Evolutionary conservation across 345 rosid genomes (phyloP).

Genomic region (Balakata baccata): DNA sequence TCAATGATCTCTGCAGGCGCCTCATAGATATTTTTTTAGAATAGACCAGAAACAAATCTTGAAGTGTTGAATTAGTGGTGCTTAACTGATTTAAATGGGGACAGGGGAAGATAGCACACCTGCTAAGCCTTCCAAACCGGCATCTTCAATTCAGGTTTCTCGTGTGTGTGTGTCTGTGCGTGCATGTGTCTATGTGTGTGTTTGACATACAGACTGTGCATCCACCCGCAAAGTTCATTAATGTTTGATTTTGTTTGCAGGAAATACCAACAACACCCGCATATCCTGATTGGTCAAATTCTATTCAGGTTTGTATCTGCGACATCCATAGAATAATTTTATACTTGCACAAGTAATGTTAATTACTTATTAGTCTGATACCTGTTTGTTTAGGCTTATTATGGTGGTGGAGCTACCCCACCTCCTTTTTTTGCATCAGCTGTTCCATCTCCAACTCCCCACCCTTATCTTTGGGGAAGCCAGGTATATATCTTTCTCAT

Average conservation of each 20-base stretch:
- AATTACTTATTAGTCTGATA: constrained; percentile 22
- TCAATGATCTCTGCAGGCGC: constrained; percentile 20
- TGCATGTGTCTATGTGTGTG: background rate
- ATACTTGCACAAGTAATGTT: constrained; percentile 8
- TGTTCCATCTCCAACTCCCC: constrained; percentile 83
- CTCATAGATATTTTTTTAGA: constrained; percentile 15
- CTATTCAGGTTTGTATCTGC: constrained; percentile 70
- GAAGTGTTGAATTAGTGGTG: constrained; percentile 12
- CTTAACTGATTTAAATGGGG: constrained; percentile 47
- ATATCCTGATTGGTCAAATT: constrained; percentile 82
- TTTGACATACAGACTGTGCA: background rate
- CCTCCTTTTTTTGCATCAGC: constrained; percentile 80
- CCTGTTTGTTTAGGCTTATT: constrained; percentile 67
- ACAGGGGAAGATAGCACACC: constrained; percentile 71
- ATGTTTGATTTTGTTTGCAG: constrained; percentile 33
- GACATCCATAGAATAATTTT: constrained; percentile 6
- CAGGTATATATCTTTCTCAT: constrained; percentile 51
- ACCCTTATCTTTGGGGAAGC: constrained; percentile 85
- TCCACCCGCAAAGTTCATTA: background rate
- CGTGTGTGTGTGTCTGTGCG: background rate
- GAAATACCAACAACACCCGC: constrained; percentile 62
- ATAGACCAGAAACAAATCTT: constrained; percentile 5
- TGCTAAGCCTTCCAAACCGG: constrained; percentile 66
- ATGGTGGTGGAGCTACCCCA: constrained; percentile 82
- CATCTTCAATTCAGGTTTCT: constrained; percentile 66